phyloP scores from a whole-genome alignment of 129 eudicot species.

The Erigeron canadensis region DNA sequence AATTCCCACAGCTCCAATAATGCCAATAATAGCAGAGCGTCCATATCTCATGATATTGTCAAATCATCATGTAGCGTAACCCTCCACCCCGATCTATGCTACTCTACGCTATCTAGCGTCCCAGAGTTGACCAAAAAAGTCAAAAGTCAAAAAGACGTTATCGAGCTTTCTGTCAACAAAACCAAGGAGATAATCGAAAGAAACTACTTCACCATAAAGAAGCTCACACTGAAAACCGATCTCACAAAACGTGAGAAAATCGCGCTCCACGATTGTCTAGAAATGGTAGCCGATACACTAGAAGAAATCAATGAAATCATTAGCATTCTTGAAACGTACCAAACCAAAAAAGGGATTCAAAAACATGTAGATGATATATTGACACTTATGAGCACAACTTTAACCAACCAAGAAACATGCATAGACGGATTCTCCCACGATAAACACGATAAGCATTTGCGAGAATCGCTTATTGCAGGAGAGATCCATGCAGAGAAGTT shows the following conservation, averaged over 20 bases:
- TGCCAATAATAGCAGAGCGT: slow-evolving; percentile 4
- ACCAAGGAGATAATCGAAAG: slow-evolving; percentile 41
- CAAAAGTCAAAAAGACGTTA: slow-evolving; percentile 50
- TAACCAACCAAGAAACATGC: slow-evolving; percentile 79
- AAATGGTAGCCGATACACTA: slow-evolving; percentile 64
- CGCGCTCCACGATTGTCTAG: slow-evolving; percentile 74
- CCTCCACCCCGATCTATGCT: slow-evolving; percentile 75
- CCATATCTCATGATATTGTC: slow-evolving; percentile 47
- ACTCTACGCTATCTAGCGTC: slow-evolving; percentile 44
- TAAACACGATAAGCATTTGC: slow-evolving; percentile 42
- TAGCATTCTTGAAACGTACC: slow-evolving; percentile 45
- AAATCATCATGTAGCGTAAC: slow-evolving; percentile 67
- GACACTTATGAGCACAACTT: slow-evolving; percentile 63
- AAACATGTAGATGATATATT: slow-evolving; percentile 55
- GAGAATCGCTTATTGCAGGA: slow-evolving; percentile 34
- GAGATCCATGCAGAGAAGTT: slow-evolving; percentile 52
- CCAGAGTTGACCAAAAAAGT: slow-evolving; percentile 40
- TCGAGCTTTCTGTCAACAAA: slow-evolving; percentile 49
- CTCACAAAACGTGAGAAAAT: slow-evolving; percentile 58
- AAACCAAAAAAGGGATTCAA: slow-evolving; percentile 35
- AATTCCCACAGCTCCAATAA: slow-evolving; percentile 14
- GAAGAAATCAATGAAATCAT: slow-evolving; percentile 47
- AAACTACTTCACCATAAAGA: slow-evolving; percentile 51
- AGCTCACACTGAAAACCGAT: slow-evolving; percentile 26
- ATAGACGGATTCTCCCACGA: slow-evolving; percentile 82